Percentiles rank a stretch among this genome's conserved stretches.
Evolutionary conservation across 768 basidiomycete species (phyloP).

Genomic region (Brasilioporus rufonigricans): DNA sequence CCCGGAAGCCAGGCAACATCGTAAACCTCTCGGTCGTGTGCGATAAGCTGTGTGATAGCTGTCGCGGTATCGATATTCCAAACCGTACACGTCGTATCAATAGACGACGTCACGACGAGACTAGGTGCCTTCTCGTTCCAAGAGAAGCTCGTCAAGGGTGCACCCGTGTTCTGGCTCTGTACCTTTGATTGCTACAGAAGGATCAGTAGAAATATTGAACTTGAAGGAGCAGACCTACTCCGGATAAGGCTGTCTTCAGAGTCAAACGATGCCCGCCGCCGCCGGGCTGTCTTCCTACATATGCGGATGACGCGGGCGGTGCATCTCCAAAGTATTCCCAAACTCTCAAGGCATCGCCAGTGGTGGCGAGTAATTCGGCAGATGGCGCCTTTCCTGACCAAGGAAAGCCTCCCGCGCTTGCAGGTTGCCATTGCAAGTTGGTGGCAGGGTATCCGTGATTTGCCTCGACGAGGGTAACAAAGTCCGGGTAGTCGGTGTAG

Average conservation of each 20-base stretch:
- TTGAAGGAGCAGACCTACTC: conserved; percentile 50
- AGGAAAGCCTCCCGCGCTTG: conserved; percentile 53
- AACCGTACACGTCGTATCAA: conserved; percentile 97
- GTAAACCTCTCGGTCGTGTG: conserved; percentile 94
- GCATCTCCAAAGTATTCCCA: conserved; percentile 84
- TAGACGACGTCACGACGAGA: conserved; percentile 93
- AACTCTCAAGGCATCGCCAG: conserved; percentile 88
- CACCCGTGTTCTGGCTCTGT: conserved; percentile 76
- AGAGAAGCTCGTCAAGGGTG: conserved; percentile 94
- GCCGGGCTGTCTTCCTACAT: conserved; percentile 65
- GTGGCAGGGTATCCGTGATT: conserved; percentile 93
- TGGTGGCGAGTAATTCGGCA: conserved; percentile 88
- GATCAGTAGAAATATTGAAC: conserved; percentile 8
- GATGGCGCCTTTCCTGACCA: conserved; percentile 68
- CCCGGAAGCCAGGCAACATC: conserved; percentile 98
- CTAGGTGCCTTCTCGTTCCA: conserved; percentile 95
- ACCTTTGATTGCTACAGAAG: conserved; percentile 78
- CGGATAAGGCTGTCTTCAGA: conserved; percentile 76
- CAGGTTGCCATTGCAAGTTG: conserved; percentile 90
- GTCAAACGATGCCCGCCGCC: conserved; percentile 61
- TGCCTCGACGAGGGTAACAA: conserved; percentile 79
- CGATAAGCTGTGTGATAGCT: conserved; percentile 95
- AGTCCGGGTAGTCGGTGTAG: conserved; percentile 80
- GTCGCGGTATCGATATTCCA: conserved; percentile 97
- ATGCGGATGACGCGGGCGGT: conserved; percentile 53